Evolutionary conservation across 768 basidiomycete genomes (phyloP), one percentile per base, ranked within the genome.

Genomic region (Chiua virens): DNA sequence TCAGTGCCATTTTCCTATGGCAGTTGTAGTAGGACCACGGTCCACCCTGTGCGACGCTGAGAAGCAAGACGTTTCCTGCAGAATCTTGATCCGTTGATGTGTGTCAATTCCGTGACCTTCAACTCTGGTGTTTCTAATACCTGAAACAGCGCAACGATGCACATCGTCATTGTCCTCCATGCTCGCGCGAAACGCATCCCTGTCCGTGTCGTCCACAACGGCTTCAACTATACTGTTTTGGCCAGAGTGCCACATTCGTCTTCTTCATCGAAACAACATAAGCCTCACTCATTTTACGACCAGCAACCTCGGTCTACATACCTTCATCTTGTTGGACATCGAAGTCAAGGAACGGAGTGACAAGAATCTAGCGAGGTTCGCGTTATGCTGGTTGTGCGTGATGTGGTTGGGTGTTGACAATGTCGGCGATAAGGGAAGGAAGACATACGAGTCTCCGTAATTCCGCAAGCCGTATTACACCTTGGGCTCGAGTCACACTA

Each of bases 21-120:
- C n/a, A n/a, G n/a, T n/a, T n/a, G n/a, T n/a, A n/a, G n/a, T n/a
- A n/a, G n/a, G n/a, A n/a, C n/a, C n/a, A n/a, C n/a, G n/a, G n/a
- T n/a, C n/a, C n/a, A n/a, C n/a, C n/a, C n/a, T n/a, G n/a, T 65
- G 71, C 28, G 78, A 83, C 59, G 93, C 97, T 0, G 83, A 88
- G 63, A 85, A 78, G 47, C 82, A 87, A 49, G 87, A 98, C 65
- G 82, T 98, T 20, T 80, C 90, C 98, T 13, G 97, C 98, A 11
- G 97, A 97, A 5, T n/a, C n/a, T n/a, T n/a, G 97, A 99, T 71
- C 97, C 97, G 0, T 89, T 98, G 43, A 96, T 95, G 92, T 92
- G 55, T 59, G 79, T 47, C 39, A 6, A 8, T 7, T 30, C 30
- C 30, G 13, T 7, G 13, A 30, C 4, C 13, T n/a, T n/a, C 17